phyloP scores from a whole-genome alignment of 345 rosid species.

The Salix viminalis region DNA sequence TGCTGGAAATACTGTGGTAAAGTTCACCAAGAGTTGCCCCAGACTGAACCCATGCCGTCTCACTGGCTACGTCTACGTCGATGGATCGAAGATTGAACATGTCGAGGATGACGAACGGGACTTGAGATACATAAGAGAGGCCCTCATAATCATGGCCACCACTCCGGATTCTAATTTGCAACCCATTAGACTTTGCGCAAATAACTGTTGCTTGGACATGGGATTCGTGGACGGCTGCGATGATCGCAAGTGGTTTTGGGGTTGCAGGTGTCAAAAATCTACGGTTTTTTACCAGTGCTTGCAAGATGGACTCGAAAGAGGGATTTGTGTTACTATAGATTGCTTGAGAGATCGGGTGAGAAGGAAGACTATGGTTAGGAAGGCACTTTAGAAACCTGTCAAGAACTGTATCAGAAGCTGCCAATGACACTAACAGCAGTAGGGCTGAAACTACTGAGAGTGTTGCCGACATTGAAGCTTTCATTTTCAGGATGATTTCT shows the following conservation, averaged over 20 bases:
- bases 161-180: slow-evolving; percentile 6
- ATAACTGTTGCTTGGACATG: slow-evolving; percentile 12
- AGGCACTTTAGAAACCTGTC: background rate
- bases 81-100: background rate
- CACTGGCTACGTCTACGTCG: background rate
- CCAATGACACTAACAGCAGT: background rate
- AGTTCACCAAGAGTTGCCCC: slow-evolving; percentile 5
- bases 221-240: background rate
- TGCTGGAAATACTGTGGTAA: background rate
- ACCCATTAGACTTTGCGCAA: background rate
- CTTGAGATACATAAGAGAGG: background rate
- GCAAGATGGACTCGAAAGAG: background rate
- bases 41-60: background rate
- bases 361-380: background rate
- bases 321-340: background rate
- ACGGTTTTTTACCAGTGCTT: background rate
- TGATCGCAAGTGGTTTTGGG: background rate
- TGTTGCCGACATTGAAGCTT: background rate
- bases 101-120: slow-evolving; percentile 1
- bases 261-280: background rate
- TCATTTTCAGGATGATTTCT: background rate
- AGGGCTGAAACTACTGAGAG: background rate
- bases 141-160: slow-evolving; percentile 8
- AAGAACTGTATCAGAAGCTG: background rate
- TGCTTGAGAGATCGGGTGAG: background rate